Evolutionary conservation across 2,329 filamentous ascomycete species (phyloP).

Genomic region (Erysiphe pulchra): DNA sequence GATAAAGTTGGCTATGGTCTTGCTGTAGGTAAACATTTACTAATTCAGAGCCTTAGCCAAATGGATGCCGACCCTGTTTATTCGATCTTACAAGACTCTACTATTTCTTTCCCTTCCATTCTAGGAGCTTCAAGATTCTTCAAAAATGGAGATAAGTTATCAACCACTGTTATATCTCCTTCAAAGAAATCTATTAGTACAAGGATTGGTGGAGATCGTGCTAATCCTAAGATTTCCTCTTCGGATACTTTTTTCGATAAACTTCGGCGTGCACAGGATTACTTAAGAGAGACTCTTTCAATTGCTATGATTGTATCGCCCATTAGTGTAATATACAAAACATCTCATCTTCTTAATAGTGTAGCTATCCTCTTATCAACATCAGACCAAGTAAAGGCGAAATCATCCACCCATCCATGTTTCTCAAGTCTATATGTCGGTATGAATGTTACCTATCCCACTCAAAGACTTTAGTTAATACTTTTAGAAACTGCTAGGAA

Average conservation of each 20-base stretch:
- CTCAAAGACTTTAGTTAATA: constrained; percentile 3
- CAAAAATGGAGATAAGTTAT: constrained; percentile 6
- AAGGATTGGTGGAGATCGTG: constrained; percentile 3
- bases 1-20: constrained; percentile 26
- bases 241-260: constrained; percentile 16
- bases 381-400: constrained; percentile 22
- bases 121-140: constrained; percentile 6
- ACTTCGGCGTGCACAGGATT: constrained; percentile 37
- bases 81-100: constrained; percentile 77
- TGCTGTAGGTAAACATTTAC: constrained; percentile 38
- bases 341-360: constrained; percentile 37
- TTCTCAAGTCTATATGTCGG: constrained; percentile 33
- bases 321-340: constrained; percentile 30
- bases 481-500: constrained; percentile 37
- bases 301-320: constrained; percentile 22
- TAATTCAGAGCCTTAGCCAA: constrained; percentile 41
- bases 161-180: constrained; percentile 5
- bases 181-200: constrained; percentile 5
- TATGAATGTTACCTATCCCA: constrained; percentile 2
- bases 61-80: constrained; percentile 64
- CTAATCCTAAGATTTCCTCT: constrained; percentile 6
- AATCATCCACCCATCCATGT: constrained; percentile 22
- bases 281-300: constrained; percentile 35
- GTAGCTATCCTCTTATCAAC: constrained; percentile 40
- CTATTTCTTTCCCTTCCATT: constrained; percentile 60